Evolutionary conservation across 192 early-diverging fungal species (phyloP), one percentile per base, ranked within the genome.

Genomic region (Coemansia sp.): DNA sequence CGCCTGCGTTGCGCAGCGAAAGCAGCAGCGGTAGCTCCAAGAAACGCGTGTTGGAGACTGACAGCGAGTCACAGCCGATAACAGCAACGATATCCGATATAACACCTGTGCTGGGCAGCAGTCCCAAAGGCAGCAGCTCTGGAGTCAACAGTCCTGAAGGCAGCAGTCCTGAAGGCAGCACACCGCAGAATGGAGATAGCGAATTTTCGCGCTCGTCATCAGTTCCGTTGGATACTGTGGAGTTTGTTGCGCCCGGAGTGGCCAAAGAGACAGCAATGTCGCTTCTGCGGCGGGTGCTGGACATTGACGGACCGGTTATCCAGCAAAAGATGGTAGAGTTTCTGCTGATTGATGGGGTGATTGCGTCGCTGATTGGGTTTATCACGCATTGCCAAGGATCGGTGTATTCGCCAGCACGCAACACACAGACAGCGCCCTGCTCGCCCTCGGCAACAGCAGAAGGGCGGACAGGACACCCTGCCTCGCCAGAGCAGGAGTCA

Each of bases 241-340:
- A 79, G 50, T 79, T 79, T 71, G 73, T 82, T 32, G 72, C 73
- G 1, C 79, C 79, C 10, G 79, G 79, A 12, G 73, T 82, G 69
- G 71, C 79, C 23, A 75, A 73, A 49, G 56, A 69, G 35, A 76
- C 79, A 0, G 73, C 79, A 2, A 72, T 69, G 66, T 75, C 72
- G 17, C 66, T 82, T 12, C 69, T 82, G 17, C 70, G 70, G 19
- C 72, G 72, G 8, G 73, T 82, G 60, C 73, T 82, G 17, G 79
- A 82, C 60, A 82, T 82, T 60, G 79, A 82, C 21, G 64, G 67
- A 2, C 79, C 79, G 9, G 55, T 70, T n/a, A 76, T 82, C 37
- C 79, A 82, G 60, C 73, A 72, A 41, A 82, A 82, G 66, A 82
- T 82, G 79, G 73, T 82, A 29, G 73, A 82, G 69, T 82, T 82